phyloP scores from a whole-genome alignment of 2,329 filamentous ascomycete species.

The Diaporthe sp. region DNA sequence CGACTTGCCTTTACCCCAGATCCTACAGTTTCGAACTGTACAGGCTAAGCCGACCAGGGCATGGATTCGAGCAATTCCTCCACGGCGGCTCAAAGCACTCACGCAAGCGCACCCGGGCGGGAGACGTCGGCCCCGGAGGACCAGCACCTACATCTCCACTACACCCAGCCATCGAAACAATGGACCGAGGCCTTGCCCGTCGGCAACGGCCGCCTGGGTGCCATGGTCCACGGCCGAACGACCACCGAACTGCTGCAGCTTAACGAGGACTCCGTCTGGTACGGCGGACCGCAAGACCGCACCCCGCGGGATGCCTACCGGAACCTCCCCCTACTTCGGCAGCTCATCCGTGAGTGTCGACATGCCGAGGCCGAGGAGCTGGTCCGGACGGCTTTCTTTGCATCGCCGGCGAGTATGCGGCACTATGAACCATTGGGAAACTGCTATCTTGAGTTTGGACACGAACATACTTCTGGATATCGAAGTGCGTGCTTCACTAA shows the following conservation, averaged over 20 bases:
- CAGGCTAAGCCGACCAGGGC: constrained; percentile 4
- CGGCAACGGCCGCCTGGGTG: constrained; percentile 61
- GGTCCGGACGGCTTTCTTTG: constrained; percentile 58
- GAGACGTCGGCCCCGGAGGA: background rate
- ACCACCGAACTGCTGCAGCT: constrained; percentile 59
- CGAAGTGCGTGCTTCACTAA: background rate
- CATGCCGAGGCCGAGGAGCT: constrained; percentile 59
- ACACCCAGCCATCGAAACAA: constrained; percentile 48
- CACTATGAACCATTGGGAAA: constrained; percentile 60
- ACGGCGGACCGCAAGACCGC: constrained; percentile 59
- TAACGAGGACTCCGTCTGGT: constrained; percentile 64
- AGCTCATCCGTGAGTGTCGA: constrained; percentile 55
- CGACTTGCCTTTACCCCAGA: constrained; percentile 21
- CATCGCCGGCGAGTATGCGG: constrained; percentile 59
- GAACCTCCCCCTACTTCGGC: constrained; percentile 55
- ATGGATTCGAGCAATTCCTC: background rate
- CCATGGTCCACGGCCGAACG: constrained; percentile 61
- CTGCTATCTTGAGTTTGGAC: constrained; percentile 57
- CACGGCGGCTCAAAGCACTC: background rate
- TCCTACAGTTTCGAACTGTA: background rate
- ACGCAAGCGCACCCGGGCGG: background rate
- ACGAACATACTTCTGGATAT: constrained; percentile 42
- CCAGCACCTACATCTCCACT: constrained; percentile 45
- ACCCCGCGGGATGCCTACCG: constrained; percentile 55
- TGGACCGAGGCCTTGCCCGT: constrained; percentile 59